A percentile compares a stretch with the other conserved stretches of the same genome.
Evolutionary conservation across 768 basidiomycete genomes (phyloP).

Genomic region (Zangia roseola): DNA sequence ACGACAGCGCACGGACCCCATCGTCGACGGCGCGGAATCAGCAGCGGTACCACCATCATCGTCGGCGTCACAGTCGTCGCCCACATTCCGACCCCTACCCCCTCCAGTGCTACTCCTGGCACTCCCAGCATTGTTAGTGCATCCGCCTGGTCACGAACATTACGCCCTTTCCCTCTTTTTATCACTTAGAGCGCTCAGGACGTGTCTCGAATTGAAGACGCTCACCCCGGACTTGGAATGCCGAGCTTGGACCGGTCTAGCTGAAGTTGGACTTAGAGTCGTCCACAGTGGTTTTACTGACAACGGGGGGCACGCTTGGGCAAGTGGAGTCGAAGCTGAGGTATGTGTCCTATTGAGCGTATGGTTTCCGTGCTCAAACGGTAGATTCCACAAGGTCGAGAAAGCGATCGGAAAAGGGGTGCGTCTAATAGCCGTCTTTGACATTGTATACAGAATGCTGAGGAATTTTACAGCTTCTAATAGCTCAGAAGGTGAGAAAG

Average conservation of each 20-base stretch:
- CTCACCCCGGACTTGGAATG: constrained; percentile 64
- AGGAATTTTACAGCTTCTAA: constrained; percentile 38
- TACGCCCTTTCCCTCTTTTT: constrained; percentile 56
- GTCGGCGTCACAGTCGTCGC: not conserved
- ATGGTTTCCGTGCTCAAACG: not conserved
- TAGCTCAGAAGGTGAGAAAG: constrained; percentile 57
- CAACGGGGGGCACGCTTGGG: constrained; percentile 40
- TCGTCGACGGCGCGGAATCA: not conserved
- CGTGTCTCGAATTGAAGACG: constrained; percentile 49
- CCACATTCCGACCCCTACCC: constrained; percentile 35
- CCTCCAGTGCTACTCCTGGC: constrained; percentile 54
- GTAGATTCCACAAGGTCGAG: constrained; percentile 42
- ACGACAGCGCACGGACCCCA: constrained; percentile 27
- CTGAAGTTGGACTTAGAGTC: constrained; percentile 64
- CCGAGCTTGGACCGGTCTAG: constrained; percentile 66
- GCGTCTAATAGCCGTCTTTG: constrained; percentile 28
- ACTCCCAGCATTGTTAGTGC: constrained; percentile 57
- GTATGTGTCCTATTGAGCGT: constrained; percentile 31
- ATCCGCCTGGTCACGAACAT: constrained; percentile 60
- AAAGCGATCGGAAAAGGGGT: constrained; percentile 70
- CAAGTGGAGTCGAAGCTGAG: constrained; percentile 53
- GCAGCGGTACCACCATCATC: not conserved
- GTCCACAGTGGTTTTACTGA: constrained; percentile 45
- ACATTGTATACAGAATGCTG: not conserved
- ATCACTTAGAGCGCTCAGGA: constrained; percentile 54